Conservation (phyloP, 176 grass and related monocot species). For the Avena eriantha region DNA sequence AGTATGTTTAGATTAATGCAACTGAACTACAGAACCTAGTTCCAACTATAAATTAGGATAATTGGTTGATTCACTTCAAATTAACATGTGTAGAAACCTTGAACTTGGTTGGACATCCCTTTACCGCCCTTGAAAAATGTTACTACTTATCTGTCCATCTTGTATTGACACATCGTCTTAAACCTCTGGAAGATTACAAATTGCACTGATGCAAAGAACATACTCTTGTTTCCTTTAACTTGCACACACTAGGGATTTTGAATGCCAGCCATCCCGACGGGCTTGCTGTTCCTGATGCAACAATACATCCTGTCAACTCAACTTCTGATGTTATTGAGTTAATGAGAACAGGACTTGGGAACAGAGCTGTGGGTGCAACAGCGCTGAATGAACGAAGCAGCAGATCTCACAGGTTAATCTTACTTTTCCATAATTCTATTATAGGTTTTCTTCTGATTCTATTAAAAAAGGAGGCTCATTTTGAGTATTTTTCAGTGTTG, state of each 20-base stretch:
- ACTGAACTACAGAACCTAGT: background rate
- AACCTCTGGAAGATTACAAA: constrained; percentile 21
- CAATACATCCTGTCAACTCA: constrained; percentile 70
- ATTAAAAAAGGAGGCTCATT: constrained; percentile 5
- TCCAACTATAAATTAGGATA: background rate
- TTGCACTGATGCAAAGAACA: background rate
- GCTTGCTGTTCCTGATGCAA: constrained; percentile 87
- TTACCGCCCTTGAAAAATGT: background rate
- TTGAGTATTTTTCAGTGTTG: constrained; percentile 54
- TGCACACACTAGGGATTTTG: constrained; percentile 69
- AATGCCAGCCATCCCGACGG: constrained; percentile 65
- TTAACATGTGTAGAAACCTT: constrained; percentile 23
- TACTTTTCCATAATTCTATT: constrained; percentile 25
- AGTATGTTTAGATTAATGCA: background rate
- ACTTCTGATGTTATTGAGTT: constrained; percentile 67
- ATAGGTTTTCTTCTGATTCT: constrained; percentile 35
- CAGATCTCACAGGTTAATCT: constrained; percentile 87
- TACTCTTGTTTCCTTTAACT: constrained; percentile 59
- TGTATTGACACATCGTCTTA: background rate
- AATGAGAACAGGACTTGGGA: constrained; percentile 71
- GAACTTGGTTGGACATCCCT: constrained; percentile 21
- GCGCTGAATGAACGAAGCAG: constrained; percentile 88
- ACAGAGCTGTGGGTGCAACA: constrained; percentile 73
- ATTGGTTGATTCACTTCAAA: constrained; percentile 23
- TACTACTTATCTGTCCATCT: background rate